phyloP scores from a whole-genome alignment of 2,329 filamentous ascomycete species.

The Aulographum hederae region DNA sequence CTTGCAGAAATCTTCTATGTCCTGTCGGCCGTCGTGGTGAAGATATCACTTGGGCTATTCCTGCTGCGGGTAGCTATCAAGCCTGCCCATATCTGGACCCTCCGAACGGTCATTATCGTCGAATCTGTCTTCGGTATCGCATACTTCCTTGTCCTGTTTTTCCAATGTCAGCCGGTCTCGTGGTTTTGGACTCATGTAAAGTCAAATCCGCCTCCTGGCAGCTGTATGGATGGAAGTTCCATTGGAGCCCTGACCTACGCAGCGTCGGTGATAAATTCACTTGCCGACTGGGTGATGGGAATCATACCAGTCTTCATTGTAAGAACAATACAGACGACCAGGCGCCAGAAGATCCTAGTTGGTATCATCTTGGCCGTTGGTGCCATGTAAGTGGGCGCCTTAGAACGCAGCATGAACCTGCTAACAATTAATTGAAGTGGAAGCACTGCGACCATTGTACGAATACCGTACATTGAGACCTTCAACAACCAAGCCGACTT shows the following conservation, averaged over 20 bases:
- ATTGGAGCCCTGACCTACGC: conserved; percentile 4
- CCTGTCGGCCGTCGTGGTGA: conserved; percentile 1
- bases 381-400: conserved; percentile 8
- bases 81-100: conserved; percentile 1
- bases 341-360: conserved; percentile 12
- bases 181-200: conserved; percentile 2
- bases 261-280: conserved; percentile 6
- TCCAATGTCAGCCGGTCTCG: conserved; percentile 4
- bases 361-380: conserved; percentile 14
- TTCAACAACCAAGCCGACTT: conserved; percentile 19
- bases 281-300: conserved; percentile 8
- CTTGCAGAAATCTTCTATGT: conserved; percentile 4
- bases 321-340: conserved; percentile 7
- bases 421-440: neutral
- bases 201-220: conserved; percentile 1
- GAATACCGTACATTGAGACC: conserved; percentile 23
- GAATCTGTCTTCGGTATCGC: conserved; percentile 3
- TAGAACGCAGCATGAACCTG: neutral
- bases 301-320: conserved; percentile 13
- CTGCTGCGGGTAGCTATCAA: conserved; percentile 3
- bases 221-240: neutral
- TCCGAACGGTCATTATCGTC: conserved; percentile 1
- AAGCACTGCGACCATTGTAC: conserved; percentile 21
- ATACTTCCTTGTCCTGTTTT: conserved; percentile 3
- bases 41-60: conserved; percentile 2